A percentile compares a stretch with the other conserved stretches of the same genome.
Evolutionary conservation across 169 alveolate species (phyloP).

Genomic region (Cryptosporidium sp.): DNA sequence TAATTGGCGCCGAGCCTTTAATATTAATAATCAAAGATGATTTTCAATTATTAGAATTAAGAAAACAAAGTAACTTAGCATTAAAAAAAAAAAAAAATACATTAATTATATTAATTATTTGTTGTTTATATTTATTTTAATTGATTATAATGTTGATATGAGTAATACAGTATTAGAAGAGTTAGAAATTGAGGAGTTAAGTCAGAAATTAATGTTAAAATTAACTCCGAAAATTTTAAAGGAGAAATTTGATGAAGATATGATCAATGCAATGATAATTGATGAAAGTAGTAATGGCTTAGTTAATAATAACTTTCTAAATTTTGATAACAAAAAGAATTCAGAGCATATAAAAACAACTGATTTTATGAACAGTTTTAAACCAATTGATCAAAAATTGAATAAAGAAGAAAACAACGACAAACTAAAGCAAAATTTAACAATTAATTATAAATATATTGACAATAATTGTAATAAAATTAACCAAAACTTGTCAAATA

Average conservation of each 20-base stretch:
- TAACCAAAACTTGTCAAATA: not conserved
- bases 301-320: not conserved
- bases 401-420: not conserved
- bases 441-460: not conserved
- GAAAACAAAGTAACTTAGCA: not conserved
- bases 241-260: not conserved
- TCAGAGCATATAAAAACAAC: not conserved
- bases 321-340: not conserved
- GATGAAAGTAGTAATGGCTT: not conserved
- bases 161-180: conserved; percentile 6
- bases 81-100: not conserved
- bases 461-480: not conserved
- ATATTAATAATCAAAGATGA: not conserved
- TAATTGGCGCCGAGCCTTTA: not conserved
- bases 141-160: not conserved
- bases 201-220: conserved; percentile 41
- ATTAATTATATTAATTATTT: not conserved
- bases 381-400: not conserved
- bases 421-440: not conserved
- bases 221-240: not conserved
- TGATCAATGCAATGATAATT: not conserved
- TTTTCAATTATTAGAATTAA: not conserved
- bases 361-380: not conserved
- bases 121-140: not conserved
- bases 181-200: conserved; percentile 31